These are phyloP conservation scores for Yarrowia hollandica DNA, from an alignment of 805 yeast species.

Conservation along the genomic window DNA sequence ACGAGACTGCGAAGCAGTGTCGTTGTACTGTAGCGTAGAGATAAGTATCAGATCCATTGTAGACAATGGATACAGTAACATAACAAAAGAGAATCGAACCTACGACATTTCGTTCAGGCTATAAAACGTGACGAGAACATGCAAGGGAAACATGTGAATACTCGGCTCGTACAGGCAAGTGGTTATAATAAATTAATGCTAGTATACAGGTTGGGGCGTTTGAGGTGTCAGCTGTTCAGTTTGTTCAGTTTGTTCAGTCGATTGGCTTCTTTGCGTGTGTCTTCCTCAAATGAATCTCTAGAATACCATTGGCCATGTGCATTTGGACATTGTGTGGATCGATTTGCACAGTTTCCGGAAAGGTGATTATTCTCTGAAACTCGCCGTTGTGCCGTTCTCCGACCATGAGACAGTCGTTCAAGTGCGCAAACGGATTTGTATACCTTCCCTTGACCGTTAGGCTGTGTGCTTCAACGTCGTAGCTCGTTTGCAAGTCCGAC, in stretches of 20 bases:
- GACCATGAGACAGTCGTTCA: neutral
- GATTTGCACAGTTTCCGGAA: neutral
- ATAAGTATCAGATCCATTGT: no score
- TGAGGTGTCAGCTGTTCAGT: no score
- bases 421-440: constrained; percentile 6
- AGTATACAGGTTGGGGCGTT: no score
- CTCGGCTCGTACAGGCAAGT: no score
- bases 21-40: no score
- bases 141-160: neutral
- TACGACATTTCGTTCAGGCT: no score
- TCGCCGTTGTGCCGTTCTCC: neutral
- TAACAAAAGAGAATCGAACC: neutral
- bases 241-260: no score
- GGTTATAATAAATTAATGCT: neutral
- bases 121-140: neutral
- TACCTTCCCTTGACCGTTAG: neutral
- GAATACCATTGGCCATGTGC: constrained; percentile 15
- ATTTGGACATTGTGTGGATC: neutral
- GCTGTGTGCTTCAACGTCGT: neutral
- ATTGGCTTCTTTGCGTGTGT: no score
- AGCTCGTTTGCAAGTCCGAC: neutral
- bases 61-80: neutral
- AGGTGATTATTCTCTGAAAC: neutral
- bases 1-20: no score
- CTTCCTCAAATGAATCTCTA: constrained; percentile 6